A percentile compares a stretch with the other conserved stretches of the same genome.
Evolutionary conservation across 2,329 filamentous ascomycete species (phyloP).

Genomic region (Aureobasidium lini): DNA sequence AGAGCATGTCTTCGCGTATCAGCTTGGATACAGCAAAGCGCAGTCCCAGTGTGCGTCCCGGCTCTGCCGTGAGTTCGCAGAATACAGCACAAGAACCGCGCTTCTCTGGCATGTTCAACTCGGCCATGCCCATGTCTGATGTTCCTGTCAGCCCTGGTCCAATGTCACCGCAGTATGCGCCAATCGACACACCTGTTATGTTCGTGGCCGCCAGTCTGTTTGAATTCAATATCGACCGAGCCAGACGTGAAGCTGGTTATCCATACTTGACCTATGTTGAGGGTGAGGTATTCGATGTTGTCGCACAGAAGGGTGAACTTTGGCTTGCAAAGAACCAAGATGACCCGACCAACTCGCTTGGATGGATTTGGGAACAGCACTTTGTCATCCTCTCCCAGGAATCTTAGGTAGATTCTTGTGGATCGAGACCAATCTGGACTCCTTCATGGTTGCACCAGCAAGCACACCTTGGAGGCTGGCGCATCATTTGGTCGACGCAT

Average conservation of each 20-base stretch:
- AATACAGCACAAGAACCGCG: conserved; percentile 20
- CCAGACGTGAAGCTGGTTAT: conserved; percentile 87
- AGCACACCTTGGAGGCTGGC: neutral
- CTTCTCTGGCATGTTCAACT: conserved; percentile 59
- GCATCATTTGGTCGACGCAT: neutral
- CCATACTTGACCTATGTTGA: conserved; percentile 93
- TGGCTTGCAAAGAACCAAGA: conserved; percentile 98
- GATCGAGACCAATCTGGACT: neutral
- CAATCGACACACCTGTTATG: conserved; percentile 45
- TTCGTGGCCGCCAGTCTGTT: conserved; percentile 92
- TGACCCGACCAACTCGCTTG: conserved; percentile 67
- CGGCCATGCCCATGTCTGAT: conserved; percentile 74
- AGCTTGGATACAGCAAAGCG: conserved; percentile 20
- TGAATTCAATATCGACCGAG: conserved; percentile 92
- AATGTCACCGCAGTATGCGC: conserved; percentile 19
- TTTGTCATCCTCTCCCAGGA: conserved; percentile 45
- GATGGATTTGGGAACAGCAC: conserved; percentile 99
- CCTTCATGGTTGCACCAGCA: neutral
- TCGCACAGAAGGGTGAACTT: conserved; percentile 92
- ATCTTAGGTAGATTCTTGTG: conserved; percentile 6
- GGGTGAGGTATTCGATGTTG: conserved; percentile 67
- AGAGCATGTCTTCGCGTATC: conserved; percentile 13
- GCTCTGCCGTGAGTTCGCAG: conserved; percentile 26
- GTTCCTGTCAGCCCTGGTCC: conserved; percentile 19
- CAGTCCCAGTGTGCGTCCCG: conserved; percentile 19